Evolutionary conservation across 2,329 filamentous ascomycete genomes (phyloP), one percentile per base, ranked within the genome.

Genomic region (Sphaceloma murrayae): DNA sequence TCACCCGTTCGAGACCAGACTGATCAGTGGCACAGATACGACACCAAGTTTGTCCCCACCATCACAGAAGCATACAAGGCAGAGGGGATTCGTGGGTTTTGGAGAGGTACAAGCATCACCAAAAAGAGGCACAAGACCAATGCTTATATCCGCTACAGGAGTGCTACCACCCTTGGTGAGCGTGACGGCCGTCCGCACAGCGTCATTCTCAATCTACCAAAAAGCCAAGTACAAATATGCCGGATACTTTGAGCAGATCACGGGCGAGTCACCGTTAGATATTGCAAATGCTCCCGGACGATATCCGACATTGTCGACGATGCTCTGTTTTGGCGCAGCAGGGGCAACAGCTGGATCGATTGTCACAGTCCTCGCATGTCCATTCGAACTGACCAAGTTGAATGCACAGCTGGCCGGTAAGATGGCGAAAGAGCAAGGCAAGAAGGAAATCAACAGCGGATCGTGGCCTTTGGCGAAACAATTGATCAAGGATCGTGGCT

Each of bases 361-460:
- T 48, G 88, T 91, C 45, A 88, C 85, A 6, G 70, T 82, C 40
- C 76, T 91, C 54, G 84, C 85, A 53, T 93, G 85, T 67, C 85
- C 85, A 1, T 93, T 93, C 58, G 85, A 93, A 62, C 72, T 93
- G 61, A 88, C 84, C n/a, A 93, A 93, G 62, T 71, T 91, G 48
- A 88, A 82, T 60, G 84, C 85, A 11, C 85, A 93, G 61, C 82
- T 91, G 14, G 87, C 85, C 1, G 82, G 87, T 8, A 67, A 89
- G 48, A 76, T 88, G 67, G 80, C 81, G 16, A 51, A 58, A 24
- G 58, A 61, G 48, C 46, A 31, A n/a, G 46, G 34, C 2, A 50
- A 49, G 27, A 48, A 43, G 18, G 48, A 48, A 11, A 27, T 51
- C 22, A 56, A 53, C 31, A 52, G 54, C 8, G 56, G 57, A 1